A percentile compares a stretch with the other conserved stretches of the same genome.
These are phyloP conservation scores for Cubamyces lactineus DNA, from an alignment of 768 basidiomycete genomes.

Conservation along the genomic window DNA sequence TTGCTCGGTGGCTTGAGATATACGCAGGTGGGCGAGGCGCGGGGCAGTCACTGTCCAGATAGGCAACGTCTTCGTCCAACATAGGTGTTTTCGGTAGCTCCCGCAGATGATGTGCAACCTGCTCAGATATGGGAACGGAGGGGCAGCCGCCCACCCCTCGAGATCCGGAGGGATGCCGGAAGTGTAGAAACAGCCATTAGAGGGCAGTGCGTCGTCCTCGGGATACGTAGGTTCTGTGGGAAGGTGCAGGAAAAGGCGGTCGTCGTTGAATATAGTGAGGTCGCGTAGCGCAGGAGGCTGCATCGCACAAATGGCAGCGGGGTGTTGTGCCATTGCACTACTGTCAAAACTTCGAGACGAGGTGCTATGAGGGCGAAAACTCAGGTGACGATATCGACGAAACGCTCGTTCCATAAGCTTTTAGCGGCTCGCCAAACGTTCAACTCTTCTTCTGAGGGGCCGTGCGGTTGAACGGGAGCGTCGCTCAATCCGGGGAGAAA, in stretches of 20 bases:
- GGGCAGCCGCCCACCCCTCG: not conserved
- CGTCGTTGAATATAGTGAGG: not conserved
- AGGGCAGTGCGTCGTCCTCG: not conserved
- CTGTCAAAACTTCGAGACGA: not conserved
- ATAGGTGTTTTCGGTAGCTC: not conserved
- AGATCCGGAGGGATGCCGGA: not conserved
- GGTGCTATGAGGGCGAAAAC: not conserved
- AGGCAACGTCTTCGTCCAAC: not conserved
- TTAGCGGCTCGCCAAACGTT: not conserved
- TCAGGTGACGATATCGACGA: not conserved
- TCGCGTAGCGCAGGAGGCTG: not conserved
- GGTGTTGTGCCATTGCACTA: not conserved
- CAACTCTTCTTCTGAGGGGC: not conserved
- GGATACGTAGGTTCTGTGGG: not conserved
- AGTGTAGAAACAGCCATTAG: not conserved
- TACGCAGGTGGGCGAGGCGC: not conserved
- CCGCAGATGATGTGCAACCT: not conserved
- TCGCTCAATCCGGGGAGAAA: not conserved
- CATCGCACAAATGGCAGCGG: not conserved
- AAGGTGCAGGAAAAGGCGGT: not conserved
- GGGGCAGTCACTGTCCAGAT: not conserved
- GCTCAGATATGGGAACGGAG: not conserved
- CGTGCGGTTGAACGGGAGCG: not conserved
- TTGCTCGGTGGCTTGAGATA: not conserved
- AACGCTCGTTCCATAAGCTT: not conserved